Base-by-base conservation (phyloP, 2,329 filamentous ascomycete genomes). In the Penicillium hesseltinei region DNA sequence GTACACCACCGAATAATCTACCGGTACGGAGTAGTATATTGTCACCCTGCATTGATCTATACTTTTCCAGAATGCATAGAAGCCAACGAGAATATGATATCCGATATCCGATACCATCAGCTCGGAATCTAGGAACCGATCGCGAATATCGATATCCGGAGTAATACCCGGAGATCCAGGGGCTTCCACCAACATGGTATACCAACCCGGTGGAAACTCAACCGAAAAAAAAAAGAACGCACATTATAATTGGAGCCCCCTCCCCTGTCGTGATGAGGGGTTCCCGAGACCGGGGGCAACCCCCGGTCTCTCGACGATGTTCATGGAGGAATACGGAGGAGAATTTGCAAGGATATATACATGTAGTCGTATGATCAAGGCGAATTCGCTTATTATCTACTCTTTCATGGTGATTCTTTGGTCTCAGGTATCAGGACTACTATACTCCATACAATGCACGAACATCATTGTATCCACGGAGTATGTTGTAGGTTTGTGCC, bases 101-200 rank as follows among this genome's bases (percentile, higher is more conserved):
- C 15, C 11, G 27, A 51, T 23, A 31, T 5, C 21, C 9, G 5
- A 31, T 31, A 31, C 7, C 9, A 36, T 39, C 33, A 43, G 21
- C 38, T 23, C 45, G 45, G 29, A 38, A 29, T 25, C 11, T 10
- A 55, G 21, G 10, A 56, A 29, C 53, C 54, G 47, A 46, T 45
- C 47, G 25, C 38, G 42, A 52, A 49, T 42, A 42, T 54, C 35
- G 40, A 48, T 42, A 35, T 54, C 51, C 36, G 51, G 23, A 47
- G 23, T 6, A 38, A 15, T n/a, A 46, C 40, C 31, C 40, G 31
- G 23, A 45, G 27, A 17, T 45, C 50, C 15, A 48, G 45, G 29
- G 23, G 17, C n/a, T 23, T 46, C 39, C 42, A 29, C 33, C 17
- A 19, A 44, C 17, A 38, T 31, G 17, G 40, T 19, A 31, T 17